Evolutionary conservation across 2,329 filamentous ascomycete genomes (phyloP).

Genomic region (Hirsutella minnesotensis): DNA sequence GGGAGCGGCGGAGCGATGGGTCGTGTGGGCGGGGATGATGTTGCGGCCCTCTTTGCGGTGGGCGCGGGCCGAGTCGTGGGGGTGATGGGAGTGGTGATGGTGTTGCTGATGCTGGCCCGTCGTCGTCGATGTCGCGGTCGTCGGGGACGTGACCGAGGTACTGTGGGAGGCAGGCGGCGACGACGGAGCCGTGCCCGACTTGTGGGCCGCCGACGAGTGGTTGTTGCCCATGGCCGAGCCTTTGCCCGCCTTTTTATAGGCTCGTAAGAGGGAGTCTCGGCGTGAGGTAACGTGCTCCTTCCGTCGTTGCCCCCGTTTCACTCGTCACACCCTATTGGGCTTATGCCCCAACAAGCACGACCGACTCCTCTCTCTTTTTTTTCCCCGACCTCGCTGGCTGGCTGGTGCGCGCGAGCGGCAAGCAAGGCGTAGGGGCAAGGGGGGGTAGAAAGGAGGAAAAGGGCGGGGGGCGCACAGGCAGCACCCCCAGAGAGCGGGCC

Average conservation of each 20-base stretch:
- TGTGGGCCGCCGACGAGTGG: constrained; percentile 24
- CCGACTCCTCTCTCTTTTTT: too few relatives aligned
- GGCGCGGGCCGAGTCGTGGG: constrained; percentile 16
- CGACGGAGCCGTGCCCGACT: constrained; percentile 13
- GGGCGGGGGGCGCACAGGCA: too few relatives aligned
- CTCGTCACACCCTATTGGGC: too few relatives aligned
- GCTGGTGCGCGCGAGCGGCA: too few relatives aligned
- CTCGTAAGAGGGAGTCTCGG: too few relatives aligned
- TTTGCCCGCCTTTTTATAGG: background rate
- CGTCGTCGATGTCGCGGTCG: constrained; percentile 4
- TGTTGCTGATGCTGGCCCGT: constrained; percentile 6
- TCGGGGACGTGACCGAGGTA: constrained; percentile 11
- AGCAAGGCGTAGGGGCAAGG: too few relatives aligned
- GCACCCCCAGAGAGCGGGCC: too few relatives aligned
- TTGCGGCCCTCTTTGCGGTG: constrained; percentile 28
- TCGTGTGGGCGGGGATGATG: constrained; percentile 42
- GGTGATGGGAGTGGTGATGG: constrained; percentile 6
- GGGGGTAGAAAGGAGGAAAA: too few relatives aligned
- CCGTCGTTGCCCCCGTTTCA: too few relatives aligned
- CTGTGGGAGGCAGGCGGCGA: constrained; percentile 14
- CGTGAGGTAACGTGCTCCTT: too few relatives aligned
- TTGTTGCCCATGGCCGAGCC: constrained; percentile 23
- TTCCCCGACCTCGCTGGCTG: too few relatives aligned
- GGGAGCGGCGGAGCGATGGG: constrained; percentile 44
- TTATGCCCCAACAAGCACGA: too few relatives aligned